A percentile compares a stretch with the other conserved stretches of the same genome.
Conservation (phyloP, 495 filamentous ascomycete species). For the Tetracladium setigerum region DNA sequence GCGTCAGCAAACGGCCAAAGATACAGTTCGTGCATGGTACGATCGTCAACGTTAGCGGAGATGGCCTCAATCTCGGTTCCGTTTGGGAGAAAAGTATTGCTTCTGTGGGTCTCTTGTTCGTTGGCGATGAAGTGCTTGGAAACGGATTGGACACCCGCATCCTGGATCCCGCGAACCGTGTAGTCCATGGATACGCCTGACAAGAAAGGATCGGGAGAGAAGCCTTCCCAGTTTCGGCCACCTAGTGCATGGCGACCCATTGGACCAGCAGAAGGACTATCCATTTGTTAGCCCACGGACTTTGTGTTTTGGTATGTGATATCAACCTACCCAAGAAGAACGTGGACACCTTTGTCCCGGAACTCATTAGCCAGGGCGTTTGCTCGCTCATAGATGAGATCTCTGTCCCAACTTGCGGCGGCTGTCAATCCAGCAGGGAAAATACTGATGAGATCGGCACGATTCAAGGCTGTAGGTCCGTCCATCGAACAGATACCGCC, state of each 20-base stretch:
- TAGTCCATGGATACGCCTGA: constrained; percentile 63
- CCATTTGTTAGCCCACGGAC: background rate
- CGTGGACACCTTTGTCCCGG: constrained; percentile 72
- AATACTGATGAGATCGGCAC: constrained; percentile 63
- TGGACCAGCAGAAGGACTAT: constrained; percentile 75
- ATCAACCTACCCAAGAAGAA: constrained; percentile 50
- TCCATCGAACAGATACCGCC: constrained; percentile 41
- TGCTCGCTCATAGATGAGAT: constrained; percentile 63
- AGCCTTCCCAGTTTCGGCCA: constrained; percentile 84
- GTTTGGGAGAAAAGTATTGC: constrained; percentile 29
- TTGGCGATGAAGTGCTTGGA: constrained; percentile 76
- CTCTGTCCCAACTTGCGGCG: constrained; percentile 57
- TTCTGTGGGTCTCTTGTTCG: constrained; percentile 77
- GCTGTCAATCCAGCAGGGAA: constrained; percentile 76
- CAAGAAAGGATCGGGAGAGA: constrained; percentile 66
- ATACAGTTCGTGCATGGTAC: constrained; percentile 88
- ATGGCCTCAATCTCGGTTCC: constrained; percentile 20
- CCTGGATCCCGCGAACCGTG: constrained; percentile 71
- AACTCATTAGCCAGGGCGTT: constrained; percentile 73
- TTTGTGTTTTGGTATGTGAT: background rate
- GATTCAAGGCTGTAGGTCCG: constrained; percentile 36
- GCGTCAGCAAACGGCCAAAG: constrained; percentile 64
- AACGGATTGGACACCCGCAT: constrained; percentile 68
- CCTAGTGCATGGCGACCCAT: constrained; percentile 64
- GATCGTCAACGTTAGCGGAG: constrained; percentile 86